Base-by-base conservation (phyloP, 208 protist species). In the Acanthamoeba castellanii region DNA sequence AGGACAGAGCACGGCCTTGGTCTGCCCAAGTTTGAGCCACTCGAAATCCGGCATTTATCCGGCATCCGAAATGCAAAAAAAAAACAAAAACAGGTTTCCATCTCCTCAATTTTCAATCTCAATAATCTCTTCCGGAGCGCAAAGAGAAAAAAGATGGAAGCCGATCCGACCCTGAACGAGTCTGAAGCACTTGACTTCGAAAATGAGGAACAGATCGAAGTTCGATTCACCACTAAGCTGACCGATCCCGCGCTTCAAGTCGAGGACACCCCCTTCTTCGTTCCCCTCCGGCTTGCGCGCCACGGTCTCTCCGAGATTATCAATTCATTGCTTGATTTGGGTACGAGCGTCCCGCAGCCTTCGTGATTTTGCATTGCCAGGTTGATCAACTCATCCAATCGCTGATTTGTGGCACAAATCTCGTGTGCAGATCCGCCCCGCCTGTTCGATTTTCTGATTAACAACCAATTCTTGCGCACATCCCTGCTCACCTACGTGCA, bases 391-490 rank as follows among this genome's bases (percentile, higher is more conserved):
- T 9, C 42, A 47, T 47, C 42, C 42, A 47, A 47, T 47, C 42
- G 55, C 32, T n/a, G 66, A n/a, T 74, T 81, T 81, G 3, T 47
- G 30, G 42, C 30, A 13, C 18, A 68, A 32, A 25, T 68, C 61
- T 68, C 22, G 22, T 27, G 22, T 78, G 30, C 47, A 90, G 82
- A 90, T 52, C 45, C 82, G 30, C 55, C 47, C 18, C 55, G 64
- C 14, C 37, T 57, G 22, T 92, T 92, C 30, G 87, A 92, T 92
- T 92, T 92, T 76, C 34, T 76, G 22, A 92, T 92, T 9, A 57
- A 92, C 37, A 34, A 57, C 34, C 87, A 92, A 42, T 76, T 92
- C 42, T 42, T 92, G 87, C 87, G 87, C 30, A 92, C 87, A 42
- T 78, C 87, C 13, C 61, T 92, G n/a, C 34, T 52, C 61, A 78